A percentile compares a stretch with the other conserved stretches of the same genome.
phyloP scores from a whole-genome alignment of 441 rosid species.

The Theobroma grandiflorum region DNA sequence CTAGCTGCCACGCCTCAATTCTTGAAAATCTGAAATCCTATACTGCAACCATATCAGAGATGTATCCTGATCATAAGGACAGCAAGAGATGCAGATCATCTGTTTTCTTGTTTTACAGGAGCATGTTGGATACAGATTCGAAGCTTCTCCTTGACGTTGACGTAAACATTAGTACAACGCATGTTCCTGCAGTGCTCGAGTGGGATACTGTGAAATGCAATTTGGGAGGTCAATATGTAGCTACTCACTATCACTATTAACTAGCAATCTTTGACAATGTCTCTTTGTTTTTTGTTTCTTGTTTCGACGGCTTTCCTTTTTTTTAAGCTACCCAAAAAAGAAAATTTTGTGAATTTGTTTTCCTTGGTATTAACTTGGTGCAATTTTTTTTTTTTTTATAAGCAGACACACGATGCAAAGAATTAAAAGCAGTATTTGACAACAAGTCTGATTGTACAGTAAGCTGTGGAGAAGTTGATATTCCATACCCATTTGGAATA shows the following conservation, averaged over 20 bases:
- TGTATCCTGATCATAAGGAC: background rate
- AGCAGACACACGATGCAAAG: background rate
- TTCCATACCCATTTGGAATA: slow-evolving; percentile 19
- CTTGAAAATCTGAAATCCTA: background rate
- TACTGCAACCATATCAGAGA: background rate
- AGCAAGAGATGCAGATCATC: background rate
- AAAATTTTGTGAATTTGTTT: background rate
- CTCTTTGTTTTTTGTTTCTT: background rate
- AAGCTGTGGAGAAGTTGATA: slow-evolving; percentile 7
- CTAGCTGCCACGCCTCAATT: background rate
- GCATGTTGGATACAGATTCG: background rate
- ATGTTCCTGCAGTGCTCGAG: background rate
- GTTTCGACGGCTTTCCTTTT: too few relatives aligned
- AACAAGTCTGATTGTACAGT: background rate
- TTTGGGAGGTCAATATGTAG: background rate
- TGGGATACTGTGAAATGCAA: background rate
- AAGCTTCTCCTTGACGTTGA: background rate
- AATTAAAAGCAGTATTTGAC: background rate
- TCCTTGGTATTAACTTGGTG: background rate
- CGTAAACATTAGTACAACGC: background rate
- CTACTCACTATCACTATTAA: background rate
- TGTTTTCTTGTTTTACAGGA: background rate
- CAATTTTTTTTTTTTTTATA: background rate
- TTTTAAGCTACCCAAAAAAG: too few relatives aligned
- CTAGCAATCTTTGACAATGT: background rate